Evolutionary conservation across 2,329 filamentous ascomycete species (phyloP).

Genomic region (Simplicillium aogashimaense): DNA sequence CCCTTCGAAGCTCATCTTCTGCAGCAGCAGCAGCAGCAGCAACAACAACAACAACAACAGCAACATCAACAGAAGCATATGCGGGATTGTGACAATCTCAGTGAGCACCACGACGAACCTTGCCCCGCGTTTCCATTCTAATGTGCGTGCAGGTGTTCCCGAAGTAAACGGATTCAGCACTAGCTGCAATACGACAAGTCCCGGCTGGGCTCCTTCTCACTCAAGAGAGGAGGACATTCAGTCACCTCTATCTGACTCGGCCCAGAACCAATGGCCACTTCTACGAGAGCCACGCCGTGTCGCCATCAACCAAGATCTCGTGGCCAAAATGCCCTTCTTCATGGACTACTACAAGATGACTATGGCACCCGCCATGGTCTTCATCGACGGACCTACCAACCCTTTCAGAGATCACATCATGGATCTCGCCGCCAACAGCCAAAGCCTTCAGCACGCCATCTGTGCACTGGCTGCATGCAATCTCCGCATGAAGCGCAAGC

Average conservation of each 20-base stretch:
- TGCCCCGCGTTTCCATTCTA: slow-evolving; percentile 25
- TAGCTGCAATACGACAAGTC: slow-evolving; percentile 35
- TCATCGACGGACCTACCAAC: slow-evolving; percentile 77
- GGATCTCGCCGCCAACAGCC: slow-evolving; percentile 64
- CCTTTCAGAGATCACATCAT: slow-evolving; percentile 80
- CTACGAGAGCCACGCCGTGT: slow-evolving; percentile 33
- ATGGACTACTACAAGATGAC: slow-evolving; percentile 91
- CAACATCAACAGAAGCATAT: slow-evolving; percentile 32
- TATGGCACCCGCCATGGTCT: slow-evolving; percentile 85
- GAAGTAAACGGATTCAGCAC: slow-evolving; percentile 43
- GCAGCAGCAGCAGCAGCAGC: slow-evolving; percentile 2
- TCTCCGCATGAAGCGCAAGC: slow-evolving; percentile 70
- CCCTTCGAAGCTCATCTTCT: slow-evolving; percentile 45
- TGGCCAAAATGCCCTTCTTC: slow-evolving; percentile 75
- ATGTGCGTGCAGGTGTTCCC: slow-evolving; percentile 34
- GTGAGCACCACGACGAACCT: slow-evolving; percentile 31
- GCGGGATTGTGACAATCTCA: slow-evolving; percentile 45
- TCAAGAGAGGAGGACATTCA: slow-evolving; percentile 34
- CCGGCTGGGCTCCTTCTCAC: slow-evolving; percentile 33
- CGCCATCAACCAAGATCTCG: slow-evolving; percentile 51
- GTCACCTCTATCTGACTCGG: slow-evolving; percentile 30
- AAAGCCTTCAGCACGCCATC: slow-evolving; percentile 84
- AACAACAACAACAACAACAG: too few species aligned
- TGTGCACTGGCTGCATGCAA: slow-evolving; percentile 86
- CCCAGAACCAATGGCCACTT: slow-evolving; percentile 37